Percentiles rank a stretch among this genome's conserved stretches.
phyloP scores from a whole-genome alignment of 768 basidiomycete species.

The Mycena olivaceomarginata region DNA sequence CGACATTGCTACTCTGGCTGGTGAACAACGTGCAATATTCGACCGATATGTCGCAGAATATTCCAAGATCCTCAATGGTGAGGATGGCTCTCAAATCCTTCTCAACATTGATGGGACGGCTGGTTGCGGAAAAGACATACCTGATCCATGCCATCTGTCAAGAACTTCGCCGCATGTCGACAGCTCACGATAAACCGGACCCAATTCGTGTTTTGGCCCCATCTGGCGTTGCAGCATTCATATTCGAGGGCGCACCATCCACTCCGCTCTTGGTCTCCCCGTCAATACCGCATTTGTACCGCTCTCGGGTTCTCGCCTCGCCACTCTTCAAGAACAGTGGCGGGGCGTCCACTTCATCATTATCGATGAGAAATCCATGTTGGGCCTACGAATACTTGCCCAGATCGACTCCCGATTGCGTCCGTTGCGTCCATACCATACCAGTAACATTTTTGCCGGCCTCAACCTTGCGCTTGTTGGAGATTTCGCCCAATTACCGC shows the following conservation, averaged over 20 bases:
- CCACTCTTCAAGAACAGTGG: neutral
- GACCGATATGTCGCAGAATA: neutral
- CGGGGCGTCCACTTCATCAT: neutral
- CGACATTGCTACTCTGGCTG: neutral
- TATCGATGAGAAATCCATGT: conserved; percentile 27
- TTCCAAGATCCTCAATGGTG: neutral
- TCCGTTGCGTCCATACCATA: neutral
- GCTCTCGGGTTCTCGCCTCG: neutral
- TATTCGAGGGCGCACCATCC: neutral
- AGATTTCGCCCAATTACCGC: conserved; percentile 41
- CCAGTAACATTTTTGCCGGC: conserved; percentile 28
- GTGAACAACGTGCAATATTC: conserved; percentile 12
- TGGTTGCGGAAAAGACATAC: conserved; percentile 38
- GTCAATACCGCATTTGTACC: neutral
- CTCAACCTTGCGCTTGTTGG: conserved; percentile 28
- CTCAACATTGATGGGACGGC: conserved; percentile 34
- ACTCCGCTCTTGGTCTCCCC: neutral
- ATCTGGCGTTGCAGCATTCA: neutral
- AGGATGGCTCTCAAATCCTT: neutral
- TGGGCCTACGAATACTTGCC: conserved; percentile 17
- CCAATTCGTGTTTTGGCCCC: neutral
- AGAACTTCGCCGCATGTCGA: neutral
- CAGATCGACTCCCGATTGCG: conserved; percentile 35
- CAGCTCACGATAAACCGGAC: neutral
- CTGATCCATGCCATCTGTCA: conserved; percentile 32